Evolutionary conservation across 2,329 filamentous ascomycete genomes (phyloP).

Genomic region (Paecilomyces variotii): DNA sequence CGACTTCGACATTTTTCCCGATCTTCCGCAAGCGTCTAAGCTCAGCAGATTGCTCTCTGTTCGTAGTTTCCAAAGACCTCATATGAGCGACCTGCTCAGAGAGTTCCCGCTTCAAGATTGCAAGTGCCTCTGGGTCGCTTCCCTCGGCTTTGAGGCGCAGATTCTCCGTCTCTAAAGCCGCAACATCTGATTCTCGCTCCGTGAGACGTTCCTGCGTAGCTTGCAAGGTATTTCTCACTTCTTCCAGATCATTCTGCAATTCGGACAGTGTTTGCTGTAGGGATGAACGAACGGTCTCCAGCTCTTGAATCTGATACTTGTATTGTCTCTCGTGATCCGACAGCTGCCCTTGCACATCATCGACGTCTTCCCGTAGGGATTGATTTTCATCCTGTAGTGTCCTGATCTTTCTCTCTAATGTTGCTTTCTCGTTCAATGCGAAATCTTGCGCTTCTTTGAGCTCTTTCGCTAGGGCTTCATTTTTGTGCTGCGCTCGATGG

Average conservation of each 20-base stretch:
- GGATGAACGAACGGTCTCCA: constrained; percentile 53
- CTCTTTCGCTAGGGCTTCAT: constrained; percentile 47
- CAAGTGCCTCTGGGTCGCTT: constrained; percentile 76
- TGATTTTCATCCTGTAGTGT: constrained; percentile 61
- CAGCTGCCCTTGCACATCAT: constrained; percentile 70
- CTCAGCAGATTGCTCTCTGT: constrained; percentile 70
- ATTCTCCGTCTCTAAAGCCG: constrained; percentile 72
- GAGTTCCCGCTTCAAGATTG: constrained; percentile 77
- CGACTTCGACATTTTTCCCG: constrained; percentile 81
- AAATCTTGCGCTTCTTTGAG: constrained; percentile 48
- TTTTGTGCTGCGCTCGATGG: constrained; percentile 45
- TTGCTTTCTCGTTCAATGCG: constrained; percentile 47
- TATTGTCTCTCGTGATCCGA: constrained; percentile 61
- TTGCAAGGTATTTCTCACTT: constrained; percentile 48
- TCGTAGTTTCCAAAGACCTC: constrained; percentile 69
- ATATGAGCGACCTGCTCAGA: constrained; percentile 91
- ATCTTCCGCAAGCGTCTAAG: constrained; percentile 72
- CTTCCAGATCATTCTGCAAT: constrained; percentile 46
- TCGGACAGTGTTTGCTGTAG: constrained; percentile 49
- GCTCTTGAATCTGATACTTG: constrained; percentile 50
- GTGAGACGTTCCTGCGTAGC: constrained; percentile 58
- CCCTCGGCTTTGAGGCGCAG: constrained; percentile 77
- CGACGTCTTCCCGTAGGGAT: constrained; percentile 68
- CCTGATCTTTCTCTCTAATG: constrained; percentile 48
- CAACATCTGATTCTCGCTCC: constrained; percentile 63